Conservation (phyloP, 768 basidiomycete species). For the Podaxis sp. region DNA sequence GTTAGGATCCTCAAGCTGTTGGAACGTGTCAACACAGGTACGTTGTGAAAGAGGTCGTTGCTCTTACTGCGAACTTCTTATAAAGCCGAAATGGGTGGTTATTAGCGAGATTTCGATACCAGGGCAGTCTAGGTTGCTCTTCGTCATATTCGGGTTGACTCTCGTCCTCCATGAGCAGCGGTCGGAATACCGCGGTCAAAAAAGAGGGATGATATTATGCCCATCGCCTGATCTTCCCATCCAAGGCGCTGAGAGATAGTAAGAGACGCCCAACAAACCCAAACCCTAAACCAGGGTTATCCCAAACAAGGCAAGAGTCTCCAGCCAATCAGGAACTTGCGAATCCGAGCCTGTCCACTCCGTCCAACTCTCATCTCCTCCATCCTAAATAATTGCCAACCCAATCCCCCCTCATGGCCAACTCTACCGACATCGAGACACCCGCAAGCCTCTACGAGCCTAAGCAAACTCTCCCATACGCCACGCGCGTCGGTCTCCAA, state of each 20-base stretch:
- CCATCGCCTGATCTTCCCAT: constrained; percentile 3
- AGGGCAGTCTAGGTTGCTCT: constrained; percentile 18
- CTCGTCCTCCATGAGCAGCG: neutral
- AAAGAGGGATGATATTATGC: neutral
- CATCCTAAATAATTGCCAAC: constrained; percentile 18
- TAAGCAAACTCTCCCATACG: constrained; percentile 52
- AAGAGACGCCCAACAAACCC: neutral
- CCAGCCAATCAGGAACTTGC: constrained; percentile 17
- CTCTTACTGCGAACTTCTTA: constrained; percentile 43
- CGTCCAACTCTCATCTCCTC: constrained; percentile 11
- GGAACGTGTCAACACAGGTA: neutral
- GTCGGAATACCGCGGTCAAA: neutral
- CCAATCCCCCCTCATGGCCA: constrained; percentile 28
- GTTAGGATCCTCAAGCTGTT: constrained; percentile 24
- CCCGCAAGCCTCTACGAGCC: constrained; percentile 32
- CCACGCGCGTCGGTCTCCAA: constrained; percentile 57
- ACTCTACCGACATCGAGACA: constrained; percentile 20
- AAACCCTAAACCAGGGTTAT: constrained; percentile 11
- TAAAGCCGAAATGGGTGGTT: constrained; percentile 36
- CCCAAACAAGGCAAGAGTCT: constrained; percentile 27
- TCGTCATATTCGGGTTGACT: constrained; percentile 5
- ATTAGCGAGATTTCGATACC: constrained; percentile 32
- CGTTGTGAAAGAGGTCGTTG: neutral
- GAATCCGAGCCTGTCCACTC: constrained; percentile 25
- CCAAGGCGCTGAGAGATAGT: neutral